Evolutionary conservation across 257 asterid species (phyloP).

Genomic region (Nemophila menziesii): DNA sequence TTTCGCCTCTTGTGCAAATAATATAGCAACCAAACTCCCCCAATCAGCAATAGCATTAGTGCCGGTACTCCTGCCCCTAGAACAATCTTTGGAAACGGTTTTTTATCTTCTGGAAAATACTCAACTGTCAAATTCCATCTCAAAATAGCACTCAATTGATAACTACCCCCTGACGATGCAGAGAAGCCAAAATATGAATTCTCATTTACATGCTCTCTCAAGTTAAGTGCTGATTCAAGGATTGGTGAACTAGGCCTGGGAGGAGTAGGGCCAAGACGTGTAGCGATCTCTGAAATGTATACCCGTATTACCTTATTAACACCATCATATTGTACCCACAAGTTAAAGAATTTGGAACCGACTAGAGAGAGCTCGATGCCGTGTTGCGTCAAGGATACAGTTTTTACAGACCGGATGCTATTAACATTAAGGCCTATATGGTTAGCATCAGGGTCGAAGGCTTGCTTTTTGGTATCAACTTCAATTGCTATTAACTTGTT

Average conservation of each 20-base stretch:
- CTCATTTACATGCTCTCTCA: conserved; percentile 29
- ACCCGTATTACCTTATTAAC: conserved; percentile 20
- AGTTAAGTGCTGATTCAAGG: conserved; percentile 19
- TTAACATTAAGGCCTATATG: conserved; percentile 27
- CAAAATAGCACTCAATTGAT: conserved; percentile 50
- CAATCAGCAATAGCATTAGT: conserved; percentile 23
- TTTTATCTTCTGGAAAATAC: conserved; percentile 23
- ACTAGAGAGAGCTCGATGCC: conserved; percentile 19
- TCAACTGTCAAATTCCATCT: conserved; percentile 69
- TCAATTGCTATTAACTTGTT: conserved; percentile 27
- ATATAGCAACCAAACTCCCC: conserved; percentile 24
- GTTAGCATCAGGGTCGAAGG: conserved; percentile 23
- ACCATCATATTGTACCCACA: conserved; percentile 45
- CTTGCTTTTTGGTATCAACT: conserved; percentile 20
- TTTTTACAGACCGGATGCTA: conserved; percentile 13
- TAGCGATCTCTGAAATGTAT: conserved; percentile 34
- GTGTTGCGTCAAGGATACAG: conserved; percentile 7
- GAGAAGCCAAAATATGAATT: conserved; percentile 72
- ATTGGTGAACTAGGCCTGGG: conserved; percentile 33
- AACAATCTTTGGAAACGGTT: conserved; percentile 16
- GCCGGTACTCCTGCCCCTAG: conserved; percentile 46
- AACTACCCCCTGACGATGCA: conserved; percentile 57
- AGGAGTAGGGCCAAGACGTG: conserved; percentile 31
- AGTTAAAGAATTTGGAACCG: conserved; percentile 7
- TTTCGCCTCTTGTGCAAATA: conserved; percentile 19